Evolutionary conservation across 2,329 filamentous ascomycete genomes (phyloP).

Genomic region (Phaeophleospora eucalypticola): DNA sequence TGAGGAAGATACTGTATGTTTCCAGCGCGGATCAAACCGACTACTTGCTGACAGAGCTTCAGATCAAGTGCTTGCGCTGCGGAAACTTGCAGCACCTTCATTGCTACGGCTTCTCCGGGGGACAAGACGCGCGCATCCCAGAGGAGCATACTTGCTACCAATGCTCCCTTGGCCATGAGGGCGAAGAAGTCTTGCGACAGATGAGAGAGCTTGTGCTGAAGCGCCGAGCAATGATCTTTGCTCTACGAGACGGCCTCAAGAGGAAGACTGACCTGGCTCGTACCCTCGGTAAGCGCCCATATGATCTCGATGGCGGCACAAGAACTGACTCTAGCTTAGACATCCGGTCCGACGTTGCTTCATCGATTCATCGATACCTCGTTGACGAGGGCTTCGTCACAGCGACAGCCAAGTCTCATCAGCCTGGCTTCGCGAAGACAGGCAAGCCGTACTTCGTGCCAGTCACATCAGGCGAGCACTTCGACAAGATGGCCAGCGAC

Average conservation of each 20-base stretch:
- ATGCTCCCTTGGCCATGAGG: conserved; percentile 38
- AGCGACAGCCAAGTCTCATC: conserved; percentile 14
- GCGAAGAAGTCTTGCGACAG: conserved; percentile 9
- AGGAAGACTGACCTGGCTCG: conserved; percentile 17
- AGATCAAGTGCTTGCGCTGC: conserved; percentile 46
- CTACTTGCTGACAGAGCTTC: conserved; percentile 5
- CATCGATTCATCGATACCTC: conserved; percentile 17
- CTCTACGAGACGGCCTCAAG: conserved; percentile 19
- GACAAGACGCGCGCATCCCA: conserved; percentile 38
- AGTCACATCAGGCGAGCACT: conserved; percentile 12
- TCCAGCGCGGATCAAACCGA: background rate
- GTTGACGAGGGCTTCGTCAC: conserved; percentile 22
- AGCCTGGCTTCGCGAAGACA: conserved; percentile 12
- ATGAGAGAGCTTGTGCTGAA: conserved; percentile 21
- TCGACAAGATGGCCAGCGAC: conserved; percentile 22
- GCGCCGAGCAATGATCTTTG: conserved; percentile 25
- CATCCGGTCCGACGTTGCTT: conserved; percentile 11
- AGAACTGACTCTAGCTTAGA: conserved; percentile 15
- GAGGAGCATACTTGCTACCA: conserved; percentile 45
- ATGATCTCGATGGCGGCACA: background rate
- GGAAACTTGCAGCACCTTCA: conserved; percentile 43
- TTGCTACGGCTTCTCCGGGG: conserved; percentile 44
- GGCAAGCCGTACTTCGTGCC: conserved; percentile 23
- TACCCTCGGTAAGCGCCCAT: conserved; percentile 16
- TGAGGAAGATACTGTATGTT: conserved; percentile 41